Conservation (phyloP, 2,329 filamentous ascomycete species). For the Pseudogymnoascus sp. region DNA sequence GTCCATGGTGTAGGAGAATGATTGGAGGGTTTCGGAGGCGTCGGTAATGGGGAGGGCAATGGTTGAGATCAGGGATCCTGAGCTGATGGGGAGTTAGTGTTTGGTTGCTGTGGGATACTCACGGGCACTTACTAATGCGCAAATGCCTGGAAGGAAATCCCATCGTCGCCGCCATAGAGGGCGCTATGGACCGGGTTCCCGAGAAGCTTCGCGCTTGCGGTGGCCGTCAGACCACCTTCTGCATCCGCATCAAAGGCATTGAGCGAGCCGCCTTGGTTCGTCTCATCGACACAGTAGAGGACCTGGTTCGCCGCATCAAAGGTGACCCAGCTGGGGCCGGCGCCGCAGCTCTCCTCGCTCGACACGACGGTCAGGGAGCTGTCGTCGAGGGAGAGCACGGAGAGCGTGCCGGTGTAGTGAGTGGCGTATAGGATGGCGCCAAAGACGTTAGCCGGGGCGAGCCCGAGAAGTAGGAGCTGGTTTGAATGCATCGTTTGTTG, state of each 20-base stretch:
- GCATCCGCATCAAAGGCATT: conserved; percentile 29
- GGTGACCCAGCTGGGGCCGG: conserved; percentile 38
- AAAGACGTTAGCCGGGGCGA: background rate
- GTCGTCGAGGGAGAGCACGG: conserved; percentile 30
- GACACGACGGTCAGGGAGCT: conserved; percentile 22
- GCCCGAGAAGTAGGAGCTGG: background rate
- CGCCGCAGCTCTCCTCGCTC: conserved; percentile 20
- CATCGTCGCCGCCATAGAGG: conserved; percentile 18
- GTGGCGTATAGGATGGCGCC: conserved; percentile 13
- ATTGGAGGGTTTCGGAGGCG: conserved; percentile 26
- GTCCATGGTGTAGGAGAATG: conserved; percentile 32
- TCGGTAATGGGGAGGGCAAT: conserved; percentile 18
- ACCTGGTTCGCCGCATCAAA: conserved; percentile 29
- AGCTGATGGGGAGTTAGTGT: conserved; percentile 11
- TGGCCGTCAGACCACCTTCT: conserved; percentile 31
- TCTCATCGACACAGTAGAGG: conserved; percentile 40
- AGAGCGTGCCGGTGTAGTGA: conserved; percentile 37
- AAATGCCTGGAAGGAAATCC: conserved; percentile 13
- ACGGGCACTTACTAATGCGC: conserved; percentile 19
- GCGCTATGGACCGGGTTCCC: conserved; percentile 17
- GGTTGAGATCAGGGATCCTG: conserved; percentile 18
- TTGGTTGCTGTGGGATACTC: conserved; percentile 2
- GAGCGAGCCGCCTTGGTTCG: conserved; percentile 27
- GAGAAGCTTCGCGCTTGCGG: conserved; percentile 21
- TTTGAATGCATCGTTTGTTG: background rate